Base-by-base conservation (phyloP, 2,329 filamentous ascomycete genomes). In the Tolypocladium endophyticum region DNA sequence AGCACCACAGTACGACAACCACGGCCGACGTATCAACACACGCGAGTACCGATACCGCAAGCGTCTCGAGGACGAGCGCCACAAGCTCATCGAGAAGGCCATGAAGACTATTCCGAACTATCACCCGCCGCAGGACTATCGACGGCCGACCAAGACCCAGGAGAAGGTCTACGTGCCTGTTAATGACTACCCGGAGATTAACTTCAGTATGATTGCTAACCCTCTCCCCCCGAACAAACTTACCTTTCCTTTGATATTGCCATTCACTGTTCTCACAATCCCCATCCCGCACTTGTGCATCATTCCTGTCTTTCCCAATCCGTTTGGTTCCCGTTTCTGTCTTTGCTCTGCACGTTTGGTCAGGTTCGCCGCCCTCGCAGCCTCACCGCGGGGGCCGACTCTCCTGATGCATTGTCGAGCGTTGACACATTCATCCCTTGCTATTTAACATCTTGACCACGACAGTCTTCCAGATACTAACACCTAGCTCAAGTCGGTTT, bases 121-220 rank as follows among this genome's bases (percentile, higher is more conserved):
- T 76, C 92, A 97, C 74, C 94, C 94, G 70, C 94, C 94, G 61
- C 90, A 93, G 83, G 94, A 99, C 76, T 99, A 99, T 77, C 91
- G 94, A 76, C 90, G 94, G 71, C 94, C 94, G 64, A 97, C 93
- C 75, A 99, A 99, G 89, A 99, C 94, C 74, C 94, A 99, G 79
- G 94, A 99, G 84, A 99, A 99, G 84, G 95, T 99, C 89, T 99
- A 99, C 76, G 94, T 99, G 76, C 94, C 94, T 75, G 94, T 99
- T 81, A 99, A 99, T 86, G 94, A 99, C 79, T 99, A 99, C 77
- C 94, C 94, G 83, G 94, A 99, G 79, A 97, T 99, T 87, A 99
- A 99, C 88, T 99, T 99, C 91, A 99, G 94, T 99, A 97, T 93
- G 93, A 93, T 94, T 92, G 88, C 92, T 96, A 96, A 96, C 91